Base-by-base conservation (phyloP, 495 filamentous ascomycete species). In the Jackrogersella multiformis region DNA sequence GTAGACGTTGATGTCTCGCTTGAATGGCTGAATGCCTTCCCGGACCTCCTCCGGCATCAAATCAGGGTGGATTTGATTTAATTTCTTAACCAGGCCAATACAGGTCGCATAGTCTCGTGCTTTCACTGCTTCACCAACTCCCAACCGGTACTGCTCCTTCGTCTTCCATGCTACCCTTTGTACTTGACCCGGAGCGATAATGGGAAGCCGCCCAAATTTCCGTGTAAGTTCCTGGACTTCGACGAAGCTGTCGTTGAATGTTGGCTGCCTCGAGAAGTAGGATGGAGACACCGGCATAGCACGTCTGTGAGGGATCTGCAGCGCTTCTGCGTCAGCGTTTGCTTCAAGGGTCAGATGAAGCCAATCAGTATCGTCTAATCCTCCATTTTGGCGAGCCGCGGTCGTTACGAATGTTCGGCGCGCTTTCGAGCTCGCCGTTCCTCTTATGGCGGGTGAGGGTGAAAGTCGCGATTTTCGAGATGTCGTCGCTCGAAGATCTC, bases 211-310 rank as follows among this genome's bases (percentile, higher is more conserved):
- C 39, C 87, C 82, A 74, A 94, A 87, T 74, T 85, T 87, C 30
- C 85, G 86, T 53, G 90, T 78, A 18, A 98, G 83, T 8, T 84
- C 74, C 68, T 92, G 85, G 12, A 99, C 83, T 1, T 77, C 74
- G 62, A 99, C 85, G 69, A 91, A 84, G 74, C 90, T 85, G 77
- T 99, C 95, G 79, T 89, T 94, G 83, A 96, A 97, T 34, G 82
- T 80, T 2, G 93, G 90, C 36, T 86, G 89, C 30, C 88, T 89
- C 64, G 92, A 94, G 84, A 98, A 99, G 80, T 98, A 99, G 45
- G 94, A 92, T 1, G 92, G 90, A 6, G 95, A 97, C 0, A 85
- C 83, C 15, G 95, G 95, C 34, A 96, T 80, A 23, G 96, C 80
- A 54, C 95, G 91, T 58, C 91, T 87, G 56, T 74, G 64, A 15